Evolutionary conservation across 2,329 filamentous ascomycete genomes (phyloP), one percentile per base, ranked within the genome.

Genomic region (Trichoderma simmonsii): DNA sequence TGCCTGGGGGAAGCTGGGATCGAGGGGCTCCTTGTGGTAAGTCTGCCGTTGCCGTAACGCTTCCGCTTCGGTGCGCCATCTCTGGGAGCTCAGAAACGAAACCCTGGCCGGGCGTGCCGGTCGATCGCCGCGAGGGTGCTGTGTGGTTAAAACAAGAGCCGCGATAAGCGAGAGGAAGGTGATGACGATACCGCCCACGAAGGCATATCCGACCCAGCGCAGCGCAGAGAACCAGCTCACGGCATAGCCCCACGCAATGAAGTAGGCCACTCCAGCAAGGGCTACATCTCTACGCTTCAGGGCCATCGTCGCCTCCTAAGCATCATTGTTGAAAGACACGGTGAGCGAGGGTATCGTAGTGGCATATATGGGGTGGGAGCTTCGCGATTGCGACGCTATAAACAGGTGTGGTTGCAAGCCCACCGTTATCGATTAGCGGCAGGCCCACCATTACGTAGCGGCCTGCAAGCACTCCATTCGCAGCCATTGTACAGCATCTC

Each of bases 161-260:
- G 87, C 88, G 71, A 89, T 80, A 71, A 92, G 78, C 71, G 85
- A 85, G 59, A 87, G 80, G 64, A 86, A 78, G 62, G 90, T 83
- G 74, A 90, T 78, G 74, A 91, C 76, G 74, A 87, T 84, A 75
- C 96, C 95, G 75, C 88, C 83, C 75, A 92, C 84, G 80, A 98
- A 94, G 77, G 95, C 93, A 82, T 97, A 93, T 77, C 92, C 93
- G 56, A 93, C 86, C 87, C 93, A 97, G 81, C 94, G 93, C 75
- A 98, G 85, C 73, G 90, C 84, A 34, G 95, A 94, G 77, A 94
- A 86, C 91, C 92, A 97, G 84, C 92, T 91, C 76, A 93, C 91
- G 73, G 92, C 88, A 81, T 95, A 91, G 74, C 93, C 93, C 95
- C 95, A 98, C 80, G 93, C 91, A 80, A 98, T 85, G 82, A 97